Evolutionary conservation across 352 stramenopile species (phyloP), one percentile per base, ranked within the genome.

Genomic region (Blastocystis sp.): DNA sequence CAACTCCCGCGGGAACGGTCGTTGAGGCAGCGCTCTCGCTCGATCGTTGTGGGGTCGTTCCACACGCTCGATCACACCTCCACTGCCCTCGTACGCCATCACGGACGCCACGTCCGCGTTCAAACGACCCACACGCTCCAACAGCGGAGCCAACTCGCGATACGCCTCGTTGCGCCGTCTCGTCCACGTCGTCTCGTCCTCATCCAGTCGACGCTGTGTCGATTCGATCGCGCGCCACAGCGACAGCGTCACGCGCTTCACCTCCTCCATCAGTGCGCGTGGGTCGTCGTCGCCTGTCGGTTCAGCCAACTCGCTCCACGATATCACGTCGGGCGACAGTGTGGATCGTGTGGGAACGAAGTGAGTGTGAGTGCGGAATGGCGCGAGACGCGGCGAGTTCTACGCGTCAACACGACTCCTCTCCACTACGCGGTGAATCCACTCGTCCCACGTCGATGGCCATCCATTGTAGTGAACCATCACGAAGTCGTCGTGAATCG

Each of bases 401-500:
- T 94, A 92, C 70, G 95, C 93, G 51, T 63, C 35, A 81, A 3
- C 35, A 3, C 16, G 37, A 6, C 0, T 24, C 33, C 19, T 21
- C 12, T 41, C 16, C 13, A 0, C 2, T 66, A 81, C 71, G 10
- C 29, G 26, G 35, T 81, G 71, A 31, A 96, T 93, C 94, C 94
- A 96, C 69, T 96, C 94, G 74, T 96, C 93, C 94, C 94, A 96
- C 0, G 93, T 92, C n/a, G 93, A 92, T 1, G 94, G 94, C 94
- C 94, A 96, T 0, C 94, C 94, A 31, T 96, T 93, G 80, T 96
- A 96, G 81, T 96, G 94, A 2, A 96, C 90, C 39, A 95, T 80
- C 37, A 96, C 85, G 90, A 95, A 94, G 4, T 92, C 91, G n/a
- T 93, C 91, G 0, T 91, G 91, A 26, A 96, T 92, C 31, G 93